A percentile compares a stretch with the other conserved stretches of the same genome.
These are phyloP conservation scores for Hordeum pubiflorum DNA, from an alignment of 202 grass and related monocot species.

Conservation along the genomic window DNA sequence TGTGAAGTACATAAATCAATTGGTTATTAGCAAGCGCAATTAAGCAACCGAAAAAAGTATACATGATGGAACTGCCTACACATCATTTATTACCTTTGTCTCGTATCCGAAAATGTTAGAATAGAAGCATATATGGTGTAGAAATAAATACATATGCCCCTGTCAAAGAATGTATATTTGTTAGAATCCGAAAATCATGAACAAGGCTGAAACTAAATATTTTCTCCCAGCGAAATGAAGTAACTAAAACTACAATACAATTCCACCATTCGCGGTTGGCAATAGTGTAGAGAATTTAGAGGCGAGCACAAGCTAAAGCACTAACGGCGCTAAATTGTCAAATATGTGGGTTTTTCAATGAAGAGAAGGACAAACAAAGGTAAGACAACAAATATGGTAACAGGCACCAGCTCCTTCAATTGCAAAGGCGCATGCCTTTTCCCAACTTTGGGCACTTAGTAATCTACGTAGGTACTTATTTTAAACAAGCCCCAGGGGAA, in stretches of 20 bases:
- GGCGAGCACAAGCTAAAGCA: not conserved
- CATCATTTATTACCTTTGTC: constrained; percentile 67
- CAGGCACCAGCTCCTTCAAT: not conserved
- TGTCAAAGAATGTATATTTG: constrained; percentile 34
- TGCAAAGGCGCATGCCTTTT: constrained; percentile 4
- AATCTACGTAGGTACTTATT: not conserved
- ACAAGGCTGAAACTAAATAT: constrained; percentile 14
- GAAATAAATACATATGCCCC: constrained; percentile 99
- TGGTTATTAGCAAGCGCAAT: constrained; percentile 1
- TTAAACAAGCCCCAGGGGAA: not conserved
- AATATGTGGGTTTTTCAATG: not conserved
- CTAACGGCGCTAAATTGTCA: not conserved
- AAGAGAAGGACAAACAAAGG: not conserved
- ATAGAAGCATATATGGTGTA: constrained; percentile 92
- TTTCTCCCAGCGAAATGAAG: not conserved
- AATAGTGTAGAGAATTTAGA: not conserved
- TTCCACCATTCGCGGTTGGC: not conserved
- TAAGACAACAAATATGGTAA: not conserved
- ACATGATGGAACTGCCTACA: constrained; percentile 4
- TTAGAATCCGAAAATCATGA: constrained; percentile 22
- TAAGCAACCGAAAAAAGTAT: not conserved
- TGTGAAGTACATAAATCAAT: not conserved
- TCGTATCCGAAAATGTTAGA: constrained; percentile 99
- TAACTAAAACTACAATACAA: not conserved
- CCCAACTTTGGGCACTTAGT: not conserved